Evolutionary conservation across 768 basidiomycete species (phyloP), one percentile per base, ranked within the genome.

Genomic region (Hypholoma sublateritium): DNA sequence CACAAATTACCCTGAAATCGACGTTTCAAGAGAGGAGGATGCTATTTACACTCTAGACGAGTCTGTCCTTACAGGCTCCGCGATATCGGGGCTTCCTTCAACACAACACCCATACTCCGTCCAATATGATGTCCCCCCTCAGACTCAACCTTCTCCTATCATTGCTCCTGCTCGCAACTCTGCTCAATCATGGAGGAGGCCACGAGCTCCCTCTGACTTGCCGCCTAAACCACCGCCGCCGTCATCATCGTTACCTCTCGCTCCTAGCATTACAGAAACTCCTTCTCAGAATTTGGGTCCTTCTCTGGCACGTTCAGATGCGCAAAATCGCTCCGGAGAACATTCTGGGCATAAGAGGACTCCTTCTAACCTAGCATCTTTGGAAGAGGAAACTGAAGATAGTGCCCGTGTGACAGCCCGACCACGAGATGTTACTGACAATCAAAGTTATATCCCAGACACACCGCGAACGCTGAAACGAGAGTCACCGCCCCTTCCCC

Each of bases 141-240:
- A 69, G 48, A 59, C 62, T 41, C 60, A 60, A 53, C 62, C 67
- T 43, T 28, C 50, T 12, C 37, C 56, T n/a, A 25, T 39, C 14
- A 50, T 51, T 48, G 51, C 67, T 43, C 65, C 73, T 5, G 68
- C 66, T 51, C 76, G 80, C 32, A 66, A 68, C 36, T 68, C 77
- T 50, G 72, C 74, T 24, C 34, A 58, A 37, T 63, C 72, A 21
- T 50, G 59, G 35, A 78, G 84, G 57, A 77, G 86, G 36, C 72
- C 81, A 55, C 80, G 87, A 55, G 69, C 77, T 7, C 69, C 77
- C 41, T 85, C 89, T 54, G 78, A 76, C 9, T 79, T 90, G 36
- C 86, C 87, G 5, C 87, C 87, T 11, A 78, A 83, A 42, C 80
- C 76, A 0, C 89, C 89, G 2, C 87, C 86, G 14, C 89, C 89